These are phyloP conservation scores for Phaeolepiota aurea DNA, from an alignment of 768 basidiomycete species.

Conservation along the genomic window DNA sequence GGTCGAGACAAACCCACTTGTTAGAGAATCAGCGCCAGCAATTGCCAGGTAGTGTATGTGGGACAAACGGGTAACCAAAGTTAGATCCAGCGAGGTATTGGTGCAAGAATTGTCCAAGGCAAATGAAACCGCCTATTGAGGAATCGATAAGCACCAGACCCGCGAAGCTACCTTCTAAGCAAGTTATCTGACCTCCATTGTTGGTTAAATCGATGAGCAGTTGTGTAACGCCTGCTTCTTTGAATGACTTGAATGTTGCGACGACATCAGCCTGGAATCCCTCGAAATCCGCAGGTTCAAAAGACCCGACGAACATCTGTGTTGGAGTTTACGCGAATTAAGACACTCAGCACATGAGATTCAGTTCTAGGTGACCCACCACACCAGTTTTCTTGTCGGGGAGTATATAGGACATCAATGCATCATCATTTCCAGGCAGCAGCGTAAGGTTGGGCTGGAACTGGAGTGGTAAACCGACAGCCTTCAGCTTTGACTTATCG, in stretches of 20 bases:
- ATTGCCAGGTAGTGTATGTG: neutral
- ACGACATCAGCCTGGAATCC: slow-evolving; percentile 45
- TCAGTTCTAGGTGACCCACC: slow-evolving; percentile 26
- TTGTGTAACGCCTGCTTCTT: slow-evolving; percentile 36
- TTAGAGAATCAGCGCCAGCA: neutral
- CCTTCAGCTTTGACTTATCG: slow-evolving; percentile 29
- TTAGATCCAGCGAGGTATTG: slow-evolving; percentile 43
- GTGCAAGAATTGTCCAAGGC: slow-evolving; percentile 54
- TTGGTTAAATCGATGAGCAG: slow-evolving; percentile 53
- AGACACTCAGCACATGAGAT: neutral
- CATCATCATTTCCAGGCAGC: slow-evolving; percentile 37
- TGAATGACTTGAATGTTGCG: slow-evolving; percentile 35
- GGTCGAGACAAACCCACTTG: slow-evolving; percentile 51
- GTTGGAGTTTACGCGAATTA: slow-evolving; percentile 1
- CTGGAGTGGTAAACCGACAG: slow-evolving; percentile 35
- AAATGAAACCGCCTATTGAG: slow-evolving; percentile 47
- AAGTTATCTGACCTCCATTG: slow-evolving; percentile 32
- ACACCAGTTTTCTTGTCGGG: slow-evolving; percentile 52
- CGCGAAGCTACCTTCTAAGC: neutral
- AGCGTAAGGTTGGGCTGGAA: slow-evolving; percentile 39
- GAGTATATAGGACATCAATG: slow-evolving; percentile 48
- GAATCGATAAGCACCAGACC: slow-evolving; percentile 1
- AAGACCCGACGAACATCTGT: slow-evolving; percentile 57
- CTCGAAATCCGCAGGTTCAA: slow-evolving; percentile 33
- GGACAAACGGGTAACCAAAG: slow-evolving; percentile 41